These are phyloP conservation scores for Oryza brachyantha DNA, from an alignment of 176 grass and related monocot genomes.

Conservation along the genomic window DNA sequence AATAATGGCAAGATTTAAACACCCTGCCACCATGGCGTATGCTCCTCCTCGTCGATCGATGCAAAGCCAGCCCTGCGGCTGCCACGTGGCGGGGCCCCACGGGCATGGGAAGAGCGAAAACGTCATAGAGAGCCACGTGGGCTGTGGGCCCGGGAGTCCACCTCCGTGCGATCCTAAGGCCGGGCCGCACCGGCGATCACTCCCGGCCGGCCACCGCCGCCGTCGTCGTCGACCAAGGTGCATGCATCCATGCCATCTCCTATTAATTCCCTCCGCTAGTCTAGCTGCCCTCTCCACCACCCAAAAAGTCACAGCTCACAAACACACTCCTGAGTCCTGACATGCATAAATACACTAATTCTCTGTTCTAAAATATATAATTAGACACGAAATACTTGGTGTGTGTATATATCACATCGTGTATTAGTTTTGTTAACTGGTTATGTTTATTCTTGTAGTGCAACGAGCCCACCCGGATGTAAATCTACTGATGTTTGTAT, in stretches of 20 bases:
- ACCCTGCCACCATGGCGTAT: no score
- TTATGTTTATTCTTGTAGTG: no score
- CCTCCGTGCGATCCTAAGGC: slow-evolving; percentile 30
- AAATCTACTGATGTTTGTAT: no score
- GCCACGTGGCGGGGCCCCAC: background rate
- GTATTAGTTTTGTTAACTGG: no score
- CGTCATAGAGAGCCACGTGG: slow-evolving; percentile 35
- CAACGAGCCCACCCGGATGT: no score
- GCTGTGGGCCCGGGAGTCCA: slow-evolving; percentile 17
- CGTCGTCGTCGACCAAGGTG: slow-evolving; percentile 14
- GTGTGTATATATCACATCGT: no score
- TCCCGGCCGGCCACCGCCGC: slow-evolving; percentile 16
- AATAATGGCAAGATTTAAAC: no score
- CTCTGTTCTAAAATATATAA: no score
- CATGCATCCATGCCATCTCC: background rate
- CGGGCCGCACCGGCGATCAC: slow-evolving; percentile 52
- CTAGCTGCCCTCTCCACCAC: background rate
- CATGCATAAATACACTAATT: no score
- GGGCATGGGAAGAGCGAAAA: background rate
- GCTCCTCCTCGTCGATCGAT: no score
- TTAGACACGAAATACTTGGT: no score
- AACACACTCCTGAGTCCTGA: background rate
- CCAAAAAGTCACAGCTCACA: background rate
- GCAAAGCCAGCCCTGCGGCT: no score
- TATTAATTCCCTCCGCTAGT: background rate